Evolutionary conservation across 495 filamentous ascomycete species (phyloP), one percentile per base, ranked within the genome.

Genomic region (Filosporella fistucella): DNA sequence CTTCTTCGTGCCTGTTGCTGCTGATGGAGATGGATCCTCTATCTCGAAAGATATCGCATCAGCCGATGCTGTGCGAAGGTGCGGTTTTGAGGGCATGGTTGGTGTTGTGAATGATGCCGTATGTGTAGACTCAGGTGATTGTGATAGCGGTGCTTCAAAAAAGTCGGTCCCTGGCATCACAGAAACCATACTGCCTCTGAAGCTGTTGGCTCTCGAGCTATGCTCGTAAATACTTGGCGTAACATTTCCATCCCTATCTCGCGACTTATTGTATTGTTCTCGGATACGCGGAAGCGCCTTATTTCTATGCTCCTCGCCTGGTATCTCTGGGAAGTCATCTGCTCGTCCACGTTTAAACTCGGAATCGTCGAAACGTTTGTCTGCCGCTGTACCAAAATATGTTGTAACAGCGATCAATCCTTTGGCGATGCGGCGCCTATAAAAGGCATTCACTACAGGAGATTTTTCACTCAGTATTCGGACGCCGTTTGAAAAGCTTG

Each of bases 301-400:
- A 35, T 76, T 77, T 34, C 72, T 64, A 13, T 64, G 47, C 13
- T 53, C 55, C 42, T 80, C 77, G 4, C 72, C 76, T 1, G 75
- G 75, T 4, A 76, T 63, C 47, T 70, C 63, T 3, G 77, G 75
- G 42, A 72, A 80, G 26, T 66, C 64, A 5, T 61, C 42, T n/a
- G 68, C 68, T 29, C 60, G 58, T 8, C 67, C 64, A 0, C 51
- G 62, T 7, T 67, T 63, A 47, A 78, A 77, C 1, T 68, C 69
- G 1, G 64, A 67, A 23, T 72, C 63, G 51, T 75, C 68, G 44
- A 71, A 72, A 17, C 60, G 59, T 12, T 62, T 58, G 18, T 63
- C 57, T 0, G 65, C 60, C 42, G 70, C 67, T 1, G 62, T 65
- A 9, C 71, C 66, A 2, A 80, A 40, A 16, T 63, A 59, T 24